phyloP scores from a whole-genome alignment of 768 basidiomycete species.

The Lentinula sp. region DNA sequence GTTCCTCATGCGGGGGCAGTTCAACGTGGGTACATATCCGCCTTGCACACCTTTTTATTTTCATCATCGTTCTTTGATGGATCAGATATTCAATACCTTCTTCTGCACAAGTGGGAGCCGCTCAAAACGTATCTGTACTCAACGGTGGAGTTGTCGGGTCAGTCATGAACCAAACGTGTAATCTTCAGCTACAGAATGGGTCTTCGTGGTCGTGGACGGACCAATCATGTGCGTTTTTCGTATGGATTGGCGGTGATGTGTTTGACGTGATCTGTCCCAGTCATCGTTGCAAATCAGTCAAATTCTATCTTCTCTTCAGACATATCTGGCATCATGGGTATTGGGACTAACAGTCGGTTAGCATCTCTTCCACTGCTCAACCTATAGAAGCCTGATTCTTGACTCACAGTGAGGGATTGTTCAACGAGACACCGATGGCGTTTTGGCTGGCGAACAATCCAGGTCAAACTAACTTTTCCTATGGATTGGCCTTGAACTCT shows the following conservation, averaged over 20 bases:
- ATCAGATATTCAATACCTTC: background rate
- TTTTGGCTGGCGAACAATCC: background rate
- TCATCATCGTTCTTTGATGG: background rate
- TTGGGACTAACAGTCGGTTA: constrained; percentile 1
- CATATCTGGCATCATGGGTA: background rate
- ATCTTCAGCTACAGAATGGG: background rate
- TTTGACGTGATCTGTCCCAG: background rate
- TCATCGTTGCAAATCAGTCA: constrained; percentile 1
- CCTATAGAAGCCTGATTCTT: background rate
- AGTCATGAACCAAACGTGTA: background rate
- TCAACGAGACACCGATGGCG: constrained; percentile 3
- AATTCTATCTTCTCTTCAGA: background rate
- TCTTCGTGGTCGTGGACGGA: constrained; percentile 3
- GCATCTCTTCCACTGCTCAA: background rate
- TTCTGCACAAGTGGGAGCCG: background rate
- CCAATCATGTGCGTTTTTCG: background rate
- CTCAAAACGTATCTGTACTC: background rate
- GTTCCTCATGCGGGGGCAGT: background rate
- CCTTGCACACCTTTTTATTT: background rate
- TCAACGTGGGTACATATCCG: background rate
- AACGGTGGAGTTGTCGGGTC: background rate
- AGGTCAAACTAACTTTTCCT: background rate
- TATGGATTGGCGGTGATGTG: background rate
- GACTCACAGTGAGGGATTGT: background rate
- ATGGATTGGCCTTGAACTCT: background rate